phyloP scores from a whole-genome alignment of 805 yeast species.

The Wickerhamomyces subpelliculosus region DNA sequence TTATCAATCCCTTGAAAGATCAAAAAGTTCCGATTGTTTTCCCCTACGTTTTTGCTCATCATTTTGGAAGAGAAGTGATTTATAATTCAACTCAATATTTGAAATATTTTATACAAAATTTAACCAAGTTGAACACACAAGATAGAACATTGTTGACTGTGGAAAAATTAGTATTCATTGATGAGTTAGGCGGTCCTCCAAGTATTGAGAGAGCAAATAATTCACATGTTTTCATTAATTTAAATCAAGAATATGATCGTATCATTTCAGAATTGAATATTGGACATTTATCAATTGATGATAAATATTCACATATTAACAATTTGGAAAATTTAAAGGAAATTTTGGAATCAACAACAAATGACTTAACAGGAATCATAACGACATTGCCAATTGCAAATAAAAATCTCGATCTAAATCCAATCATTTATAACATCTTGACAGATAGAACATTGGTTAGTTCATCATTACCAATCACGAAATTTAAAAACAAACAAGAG shows the following conservation, averaged over 20 bases:
- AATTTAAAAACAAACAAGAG: slow-evolving; percentile 18
- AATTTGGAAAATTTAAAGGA: slow-evolving; percentile 64
- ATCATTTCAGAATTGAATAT: slow-evolving; percentile 57
- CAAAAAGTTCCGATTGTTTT: slow-evolving; percentile 37
- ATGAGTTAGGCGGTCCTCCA: slow-evolving; percentile 86
- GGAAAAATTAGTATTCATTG: slow-evolving; percentile 78
- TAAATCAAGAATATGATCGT: slow-evolving; percentile 72
- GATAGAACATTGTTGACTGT: slow-evolving; percentile 32
- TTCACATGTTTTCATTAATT: slow-evolving; percentile 81
- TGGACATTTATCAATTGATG: slow-evolving; percentile 41
- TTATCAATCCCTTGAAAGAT: slow-evolving; percentile 1
- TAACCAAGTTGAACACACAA: slow-evolving; percentile 19
- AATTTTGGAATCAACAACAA: slow-evolving; percentile 38
- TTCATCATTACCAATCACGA: slow-evolving; percentile 75
- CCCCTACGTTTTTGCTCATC: slow-evolving; percentile 63
- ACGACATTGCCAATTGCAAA: slow-evolving; percentile 80
- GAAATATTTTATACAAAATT: slow-evolving; percentile 28
- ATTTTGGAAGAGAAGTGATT: slow-evolving; percentile 32
- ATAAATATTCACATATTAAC: slow-evolving; percentile 48
- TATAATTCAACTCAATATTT: slow-evolving; percentile 36
- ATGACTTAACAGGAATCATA: slow-evolving; percentile 70
- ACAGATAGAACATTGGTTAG: slow-evolving; percentile 91
- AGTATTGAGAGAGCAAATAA: slow-evolving; percentile 73
- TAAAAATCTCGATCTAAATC: slow-evolving; percentile 47
- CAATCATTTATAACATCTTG: slow-evolving; percentile 80